Evolutionary conservation across 768 basidiomycete species (phyloP), one percentile per base, ranked within the genome.

Genomic region (Termitomyces titanicus): DNA sequence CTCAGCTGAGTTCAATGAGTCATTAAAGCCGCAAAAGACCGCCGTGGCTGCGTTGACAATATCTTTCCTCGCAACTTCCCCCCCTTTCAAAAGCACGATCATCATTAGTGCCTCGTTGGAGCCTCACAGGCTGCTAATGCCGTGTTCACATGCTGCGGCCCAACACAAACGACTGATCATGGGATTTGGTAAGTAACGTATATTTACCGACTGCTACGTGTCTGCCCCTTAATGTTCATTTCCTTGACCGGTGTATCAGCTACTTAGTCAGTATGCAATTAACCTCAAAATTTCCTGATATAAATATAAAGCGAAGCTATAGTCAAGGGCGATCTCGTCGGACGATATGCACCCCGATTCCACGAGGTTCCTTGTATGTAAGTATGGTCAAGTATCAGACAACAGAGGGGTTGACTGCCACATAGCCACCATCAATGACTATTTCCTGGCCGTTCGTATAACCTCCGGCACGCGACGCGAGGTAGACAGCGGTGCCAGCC

Each of bases 361-460:
- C 29, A n/a, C 29, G 29, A 29, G 29, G 29, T n/a, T n/a, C n/a
- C n/a, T n/a, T n/a, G n/a, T n/a, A n/a, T n/a, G n/a, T n/a, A n/a
- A n/a, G n/a, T n/a, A n/a, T n/a, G n/a, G n/a, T 24, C 8, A 22
- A 42, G 22, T 25, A 15, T 74, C 60, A 81, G 20, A 66, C 56
- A 3, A 66, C 71, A 1, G 84, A 72, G 31, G 90, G 90, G 64
- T 92, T 93, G 38, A 90, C 87, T 13, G 86, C 79, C 1, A 82
- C 51, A 65, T 80, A 89, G 0, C 89, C 88, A 27, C 91, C 90
- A 62, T 93, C 90, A 34, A 92, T 79, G 17, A 84, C 71, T 40
- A 93, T 77, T 65, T 92, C 87, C 64, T 92, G 89, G 12, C 90
- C 90, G 58, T 87, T 88, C 58, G 80, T 82, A 65, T 89, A 92